Evolutionary conservation across 2,329 filamentous ascomycete genomes (phyloP).

Genomic region (Pseudogymnoascus sp.): DNA sequence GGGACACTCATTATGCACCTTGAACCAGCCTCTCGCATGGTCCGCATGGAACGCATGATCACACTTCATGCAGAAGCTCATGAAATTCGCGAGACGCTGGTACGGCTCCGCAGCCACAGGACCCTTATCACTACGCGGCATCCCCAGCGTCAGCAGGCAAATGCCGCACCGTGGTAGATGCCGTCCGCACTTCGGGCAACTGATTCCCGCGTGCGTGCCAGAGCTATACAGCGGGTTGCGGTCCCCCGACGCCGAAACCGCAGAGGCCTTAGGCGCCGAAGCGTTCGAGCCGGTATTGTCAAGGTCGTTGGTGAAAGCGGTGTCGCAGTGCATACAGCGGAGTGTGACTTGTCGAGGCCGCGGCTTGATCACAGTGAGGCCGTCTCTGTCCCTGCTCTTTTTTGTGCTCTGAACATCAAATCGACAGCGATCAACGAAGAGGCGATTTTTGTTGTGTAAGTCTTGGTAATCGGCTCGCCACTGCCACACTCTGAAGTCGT

Average conservation of each 20-base stretch:
- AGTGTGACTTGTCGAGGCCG: conserved; percentile 64
- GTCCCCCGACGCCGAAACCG: conserved; percentile 16
- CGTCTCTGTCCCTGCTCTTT: conserved; percentile 55
- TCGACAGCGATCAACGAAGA: conserved; percentile 66
- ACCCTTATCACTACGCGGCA: conserved; percentile 52
- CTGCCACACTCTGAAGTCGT: conserved; percentile 65
- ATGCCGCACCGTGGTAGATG: conserved; percentile 61
- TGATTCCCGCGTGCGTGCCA: conserved; percentile 52
- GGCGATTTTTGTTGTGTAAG: conserved; percentile 64
- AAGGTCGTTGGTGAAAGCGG: conserved; percentile 42
- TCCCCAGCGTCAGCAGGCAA: conserved; percentile 58
- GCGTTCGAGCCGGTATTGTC: conserved; percentile 19
- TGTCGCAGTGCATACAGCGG: conserved; percentile 69
- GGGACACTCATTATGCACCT: conserved; percentile 56
- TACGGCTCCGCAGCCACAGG: conserved; percentile 33
- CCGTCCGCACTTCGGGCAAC: conserved; percentile 59
- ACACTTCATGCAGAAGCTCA: conserved; percentile 62
- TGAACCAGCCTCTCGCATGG: conserved; percentile 60
- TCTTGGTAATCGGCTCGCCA: conserved; percentile 68
- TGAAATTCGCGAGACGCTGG: conserved; percentile 48
- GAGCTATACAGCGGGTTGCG: conserved; percentile 52
- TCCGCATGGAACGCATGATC: conserved; percentile 62
- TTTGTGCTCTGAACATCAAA: conserved; percentile 72
- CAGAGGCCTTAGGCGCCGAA: conserved; percentile 17
- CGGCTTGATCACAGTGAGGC: conserved; percentile 54